phyloP scores from a whole-genome alignment of 2,329 filamentous ascomycete species.

The Pseudocercospora crystallina region DNA sequence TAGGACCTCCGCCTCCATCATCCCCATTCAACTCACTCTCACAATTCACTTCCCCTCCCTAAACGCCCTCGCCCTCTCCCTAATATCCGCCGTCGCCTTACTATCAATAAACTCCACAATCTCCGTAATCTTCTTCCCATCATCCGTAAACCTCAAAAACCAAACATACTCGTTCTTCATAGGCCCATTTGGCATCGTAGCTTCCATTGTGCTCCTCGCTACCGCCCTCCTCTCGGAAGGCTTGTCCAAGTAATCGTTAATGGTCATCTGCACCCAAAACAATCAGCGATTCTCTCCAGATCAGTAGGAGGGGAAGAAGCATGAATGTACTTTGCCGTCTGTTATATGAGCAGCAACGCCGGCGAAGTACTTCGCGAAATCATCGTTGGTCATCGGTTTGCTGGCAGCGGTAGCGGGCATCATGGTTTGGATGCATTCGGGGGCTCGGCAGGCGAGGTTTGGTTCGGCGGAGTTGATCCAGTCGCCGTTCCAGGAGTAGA shows the following conservation, averaged over 20 bases:
- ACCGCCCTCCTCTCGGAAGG: slow-evolving; percentile 14
- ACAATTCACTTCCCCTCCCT: too few species aligned
- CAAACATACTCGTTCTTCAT: slow-evolving; percentile 27
- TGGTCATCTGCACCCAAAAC: slow-evolving; percentile 18
- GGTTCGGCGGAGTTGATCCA: slow-evolving; percentile 14
- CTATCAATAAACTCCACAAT: slow-evolving; percentile 25
- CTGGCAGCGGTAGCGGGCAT: slow-evolving; percentile 9
- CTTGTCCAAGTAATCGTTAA: slow-evolving; percentile 22
- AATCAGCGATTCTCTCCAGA: background rate
- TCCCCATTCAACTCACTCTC: too few species aligned
- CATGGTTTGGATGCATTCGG: slow-evolving; percentile 20
- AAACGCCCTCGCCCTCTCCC: too few species aligned
- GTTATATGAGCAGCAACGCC: slow-evolving; percentile 15
- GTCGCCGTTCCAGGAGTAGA: slow-evolving; percentile 22
- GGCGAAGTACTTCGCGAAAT: slow-evolving; percentile 19
- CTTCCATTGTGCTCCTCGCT: slow-evolving; percentile 15
- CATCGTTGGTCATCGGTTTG: slow-evolving; percentile 10
- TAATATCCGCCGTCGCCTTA: too few species aligned
- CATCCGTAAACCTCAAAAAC: slow-evolving; percentile 21
- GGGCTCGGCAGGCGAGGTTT: slow-evolving; percentile 13
- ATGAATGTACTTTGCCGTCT: slow-evolving; percentile 17
- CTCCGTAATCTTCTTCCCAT: slow-evolving; percentile 18
- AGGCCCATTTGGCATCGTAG: slow-evolving; percentile 17
- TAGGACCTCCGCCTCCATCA: too few species aligned
- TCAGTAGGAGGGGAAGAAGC: background rate